These are phyloP conservation scores for Jaltomata sinuosa DNA, from an alignment of 257 asterid species.

Conservation along the genomic window DNA sequence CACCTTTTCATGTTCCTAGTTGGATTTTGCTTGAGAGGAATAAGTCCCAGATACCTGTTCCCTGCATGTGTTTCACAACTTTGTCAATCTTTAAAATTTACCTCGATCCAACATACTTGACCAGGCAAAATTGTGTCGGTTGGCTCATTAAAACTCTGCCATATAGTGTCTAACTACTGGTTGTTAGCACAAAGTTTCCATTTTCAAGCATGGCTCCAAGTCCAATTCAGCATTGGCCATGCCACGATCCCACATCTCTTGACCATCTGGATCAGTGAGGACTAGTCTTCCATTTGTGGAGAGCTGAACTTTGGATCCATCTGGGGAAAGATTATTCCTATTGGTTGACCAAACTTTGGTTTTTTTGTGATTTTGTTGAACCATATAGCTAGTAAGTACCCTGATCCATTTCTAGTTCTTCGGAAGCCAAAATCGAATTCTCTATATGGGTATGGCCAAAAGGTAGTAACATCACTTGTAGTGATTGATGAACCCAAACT, in stretches of 20 bases:
- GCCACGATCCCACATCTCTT: not conserved
- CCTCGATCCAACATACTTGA: no score
- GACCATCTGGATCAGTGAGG: conserved; percentile 7
- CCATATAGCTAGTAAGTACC: conserved; percentile 6
- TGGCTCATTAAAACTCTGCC: conserved; percentile 44
- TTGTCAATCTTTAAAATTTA: no score
- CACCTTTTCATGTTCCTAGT: no score
- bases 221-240: not conserved
- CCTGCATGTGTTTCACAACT: no score
- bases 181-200: conserved; percentile 33
- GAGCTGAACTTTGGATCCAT: conserved; percentile 2
- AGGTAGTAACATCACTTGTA: not conserved
- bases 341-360: conserved; percentile 14
- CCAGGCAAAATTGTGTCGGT: conserved; percentile 27
- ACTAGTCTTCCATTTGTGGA: not conserved
- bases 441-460: not conserved
- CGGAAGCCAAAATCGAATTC: conserved; percentile 11
- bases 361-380: conserved; percentile 7
- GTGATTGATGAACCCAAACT: conserved; percentile 4
- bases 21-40: no score
- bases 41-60: no score
- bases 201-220: conserved; percentile 34
- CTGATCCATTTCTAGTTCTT: not conserved
- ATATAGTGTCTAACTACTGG: conserved; percentile 5
- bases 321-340: not conserved